Evolutionary conservation across 2,329 filamentous ascomycete species (phyloP).

Genomic region (Xylariaceae sp.): DNA sequence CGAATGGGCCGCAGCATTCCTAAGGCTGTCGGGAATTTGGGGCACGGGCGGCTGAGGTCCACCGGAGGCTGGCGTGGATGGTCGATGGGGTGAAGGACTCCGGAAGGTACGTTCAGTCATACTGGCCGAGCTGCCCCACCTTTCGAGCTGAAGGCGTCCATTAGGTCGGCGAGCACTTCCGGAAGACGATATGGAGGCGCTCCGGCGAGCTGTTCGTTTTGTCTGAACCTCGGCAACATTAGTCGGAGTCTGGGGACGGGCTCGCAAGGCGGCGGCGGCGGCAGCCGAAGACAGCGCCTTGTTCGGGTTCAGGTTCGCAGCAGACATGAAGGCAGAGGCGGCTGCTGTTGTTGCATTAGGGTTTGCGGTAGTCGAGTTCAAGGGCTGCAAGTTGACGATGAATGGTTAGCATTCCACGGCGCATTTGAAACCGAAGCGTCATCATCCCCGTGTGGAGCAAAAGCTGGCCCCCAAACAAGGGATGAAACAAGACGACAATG

Average conservation of each 20-base stretch:
- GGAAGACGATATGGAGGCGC: constrained; percentile 65
- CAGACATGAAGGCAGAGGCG: constrained; percentile 69
- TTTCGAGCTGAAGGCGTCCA: constrained; percentile 44
- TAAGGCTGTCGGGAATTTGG: constrained; percentile 49
- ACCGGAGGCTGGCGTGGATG: constrained; percentile 31
- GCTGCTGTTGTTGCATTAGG: constrained; percentile 75
- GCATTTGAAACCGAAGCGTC: too few relatives aligned
- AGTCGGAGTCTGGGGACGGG: constrained; percentile 70
- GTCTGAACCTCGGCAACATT: constrained; percentile 79
- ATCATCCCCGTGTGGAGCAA: background rate
- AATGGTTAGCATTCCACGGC: constrained; percentile 14
- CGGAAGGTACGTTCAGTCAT: constrained; percentile 90
- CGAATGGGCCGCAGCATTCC: constrained; percentile 32
- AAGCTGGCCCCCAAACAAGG: background rate
- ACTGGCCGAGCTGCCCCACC: constrained; percentile 66
- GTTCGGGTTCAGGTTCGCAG: constrained; percentile 52
- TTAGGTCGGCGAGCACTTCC: constrained; percentile 37
- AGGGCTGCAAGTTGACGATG: constrained; percentile 42
- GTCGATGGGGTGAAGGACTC: constrained; percentile 59
- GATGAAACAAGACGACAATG: background rate
- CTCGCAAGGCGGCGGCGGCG: constrained; percentile 77
- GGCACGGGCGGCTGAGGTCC: constrained; percentile 68
- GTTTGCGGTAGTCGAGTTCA: constrained; percentile 59
- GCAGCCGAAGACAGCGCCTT: constrained; percentile 74
- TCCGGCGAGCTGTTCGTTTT: constrained; percentile 73